Base-by-base conservation (phyloP, 306 rosid genomes). In the Castanea mollissima region DNA sequence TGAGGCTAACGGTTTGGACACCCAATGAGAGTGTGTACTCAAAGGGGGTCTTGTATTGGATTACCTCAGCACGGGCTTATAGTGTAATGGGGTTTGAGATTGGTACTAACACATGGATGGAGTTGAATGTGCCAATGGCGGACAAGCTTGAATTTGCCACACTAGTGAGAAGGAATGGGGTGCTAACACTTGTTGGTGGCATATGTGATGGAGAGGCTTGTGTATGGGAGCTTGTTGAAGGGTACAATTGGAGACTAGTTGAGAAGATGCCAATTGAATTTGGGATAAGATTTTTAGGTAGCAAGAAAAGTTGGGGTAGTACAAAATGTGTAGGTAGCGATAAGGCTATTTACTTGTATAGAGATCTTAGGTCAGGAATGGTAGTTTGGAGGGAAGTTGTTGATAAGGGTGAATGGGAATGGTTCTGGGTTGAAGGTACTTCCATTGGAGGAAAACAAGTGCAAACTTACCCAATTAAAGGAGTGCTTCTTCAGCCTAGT, bases 1-100 rank as follows among this genome's bases (percentile, higher is more conserved):
- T 91, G 57, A 92, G 98, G 82, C 88, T 94, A 0, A 92, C 93
- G 0, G 89, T 94, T 14, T 92, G 98, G 98, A 91, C 97, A 19
- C 93, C 92, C 4, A 90, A 87, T 55, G 93, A 92, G 77, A 80
- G 86, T 49, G 93, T 91, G 4, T 78, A 51, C 68, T 76, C 85
- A 1, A 71, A 74, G 31, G 85, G 86, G n/a, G 83, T 76, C 9
- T 38, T 94, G 51, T 92, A 92, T 6, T 94, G 97, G 97, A 81
- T 92, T 32, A 94, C 98, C 4, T 91, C 97, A 0, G 97, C 97
- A 0, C 85, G 92, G 69, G 94, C 87, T 0, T 92, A 86, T 5
- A 87, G 88, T 80, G 85, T 91, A 6, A 81, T 92, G 85, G 87
- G 89, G 1, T 91, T 57, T 67, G 83, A 87, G 57, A 75, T 90